Conservation (phyloP, 2,329 filamentous ascomycete genomes). For the Colletotrichum eremochloae region DNA sequence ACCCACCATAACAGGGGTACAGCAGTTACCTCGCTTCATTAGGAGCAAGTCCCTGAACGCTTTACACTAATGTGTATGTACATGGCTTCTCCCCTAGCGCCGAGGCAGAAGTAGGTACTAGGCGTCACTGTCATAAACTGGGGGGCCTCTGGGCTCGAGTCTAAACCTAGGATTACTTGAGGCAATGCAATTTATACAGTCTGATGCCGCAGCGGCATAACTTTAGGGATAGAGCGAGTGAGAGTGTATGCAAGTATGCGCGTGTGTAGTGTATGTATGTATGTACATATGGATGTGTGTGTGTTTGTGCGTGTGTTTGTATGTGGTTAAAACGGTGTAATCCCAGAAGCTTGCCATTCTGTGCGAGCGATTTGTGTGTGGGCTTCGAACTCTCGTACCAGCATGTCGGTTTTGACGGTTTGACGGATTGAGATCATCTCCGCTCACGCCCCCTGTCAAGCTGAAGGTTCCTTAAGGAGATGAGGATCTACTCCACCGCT, state of each 20-base stretch:
- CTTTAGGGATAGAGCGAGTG: background rate
- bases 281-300: background rate
- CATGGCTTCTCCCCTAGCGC: slow-evolving; percentile 9
- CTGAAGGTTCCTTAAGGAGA: slow-evolving; percentile 32
- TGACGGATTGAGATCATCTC: slow-evolving; percentile 40
- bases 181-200: background rate
- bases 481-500: slow-evolving; percentile 31
- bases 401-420: slow-evolving; percentile 28
- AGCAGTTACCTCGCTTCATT: background rate
- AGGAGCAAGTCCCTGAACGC: slow-evolving; percentile 24
- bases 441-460: slow-evolving; percentile 24
- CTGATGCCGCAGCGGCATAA: background rate
- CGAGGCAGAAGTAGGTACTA: slow-evolving; percentile 14
- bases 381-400: background rate
- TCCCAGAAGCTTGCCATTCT: background rate
- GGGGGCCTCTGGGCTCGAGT: background rate
- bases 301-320: background rate
- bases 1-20: slow-evolving; percentile 34
- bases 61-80: background rate
- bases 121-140: slow-evolving; percentile 17
- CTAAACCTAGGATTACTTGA: background rate
- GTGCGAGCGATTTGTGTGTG: slow-evolving; percentile 7
- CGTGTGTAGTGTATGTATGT: too few species aligned
- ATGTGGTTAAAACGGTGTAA: background rate
- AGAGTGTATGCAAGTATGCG: background rate